Evolutionary conservation across 2,329 filamentous ascomycete species (phyloP), one percentile per base, ranked within the genome.

Genomic region (Penicillium sp.): DNA sequence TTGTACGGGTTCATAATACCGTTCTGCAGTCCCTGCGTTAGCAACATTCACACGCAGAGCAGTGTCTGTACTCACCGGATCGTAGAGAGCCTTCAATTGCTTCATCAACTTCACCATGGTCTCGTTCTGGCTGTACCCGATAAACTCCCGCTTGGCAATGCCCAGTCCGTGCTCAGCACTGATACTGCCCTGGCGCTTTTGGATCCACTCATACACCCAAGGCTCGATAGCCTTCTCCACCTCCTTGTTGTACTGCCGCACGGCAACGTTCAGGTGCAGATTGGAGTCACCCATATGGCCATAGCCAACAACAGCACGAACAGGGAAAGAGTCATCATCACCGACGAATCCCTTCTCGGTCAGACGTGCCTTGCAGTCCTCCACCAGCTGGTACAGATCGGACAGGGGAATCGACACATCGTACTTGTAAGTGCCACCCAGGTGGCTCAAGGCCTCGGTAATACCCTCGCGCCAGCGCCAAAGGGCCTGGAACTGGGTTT

Each of bases 1-100:
- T 97, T 97, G 79, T 97, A 97, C 0, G 92, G 92, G 75, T 96
- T 97, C 90, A 97, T 95, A 74, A 97, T 97, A 43, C 91, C 92
- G 63, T 96, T 96, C 90, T 95, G 62, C 28, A 51, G 6, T 40
- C 16, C 28, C 11, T 18, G 1, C 1, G 51, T 67, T 59, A 66
- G 62, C 55, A 46, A 43, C 7, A 5, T 10, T 8, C 16, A 22
- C 10, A 33, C 13, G 3, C 14, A n/a, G 7, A 11, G 27, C 46
- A 28, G 22, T 39, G 30, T 4, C 7, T 8, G 33, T 36, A 70
- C 90, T 84, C 76, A 95, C 91, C 66, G 92, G 94, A 75, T 99
- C 94, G 73, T 95, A 99, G 16, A 96, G 77, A 53, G 86, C 81
- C 81, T 99, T 99, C 70, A 97, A 85, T 75, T 95, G 88, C 80